These are phyloP conservation scores for Thozetella sp. DNA, from an alignment of 495 filamentous ascomycete species.

Conservation along the genomic window DNA sequence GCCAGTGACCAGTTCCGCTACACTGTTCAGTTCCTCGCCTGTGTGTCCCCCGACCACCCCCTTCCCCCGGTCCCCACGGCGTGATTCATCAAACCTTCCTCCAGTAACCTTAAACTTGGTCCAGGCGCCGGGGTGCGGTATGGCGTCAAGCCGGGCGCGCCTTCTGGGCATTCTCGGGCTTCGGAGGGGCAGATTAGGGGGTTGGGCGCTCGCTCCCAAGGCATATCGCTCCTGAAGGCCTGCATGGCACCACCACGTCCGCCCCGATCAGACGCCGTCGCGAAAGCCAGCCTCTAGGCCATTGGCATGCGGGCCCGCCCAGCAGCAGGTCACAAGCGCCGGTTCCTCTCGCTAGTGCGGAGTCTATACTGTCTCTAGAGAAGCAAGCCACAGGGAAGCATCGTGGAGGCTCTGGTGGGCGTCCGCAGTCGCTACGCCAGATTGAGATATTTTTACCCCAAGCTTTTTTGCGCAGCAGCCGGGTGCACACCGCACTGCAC, in stretches of 20 bases:
- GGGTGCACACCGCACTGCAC: slow-evolving; percentile 19
- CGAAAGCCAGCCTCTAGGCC: not conserved
- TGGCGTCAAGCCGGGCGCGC: not conserved
- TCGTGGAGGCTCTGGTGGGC: slow-evolving; percentile 8
- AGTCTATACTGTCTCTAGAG: not conserved
- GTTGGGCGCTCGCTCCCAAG: not conserved
- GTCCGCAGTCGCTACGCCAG: slow-evolving; percentile 14
- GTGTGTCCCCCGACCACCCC: too few relatives aligned
- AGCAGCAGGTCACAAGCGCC: not conserved
- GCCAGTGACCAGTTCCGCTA: not conserved
- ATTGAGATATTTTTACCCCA: slow-evolving; percentile 34
- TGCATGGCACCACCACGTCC: not conserved
- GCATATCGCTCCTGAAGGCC: not conserved
- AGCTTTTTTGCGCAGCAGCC: slow-evolving; percentile 20
- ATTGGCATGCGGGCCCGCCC: not conserved
- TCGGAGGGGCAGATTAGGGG: not conserved
- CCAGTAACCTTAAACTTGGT: not conserved
- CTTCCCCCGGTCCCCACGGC: too few relatives aligned
- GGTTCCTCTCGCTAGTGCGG: not conserved
- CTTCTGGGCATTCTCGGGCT: not conserved
- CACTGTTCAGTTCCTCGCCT: too few relatives aligned
- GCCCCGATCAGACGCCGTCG: not conserved
- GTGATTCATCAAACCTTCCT: not conserved
- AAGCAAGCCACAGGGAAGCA: slow-evolving; percentile 4
- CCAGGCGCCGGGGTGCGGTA: not conserved